Evolutionary conservation across 208 protist species (phyloP).

Genomic region (Trypanosomatidae sp.): DNA sequence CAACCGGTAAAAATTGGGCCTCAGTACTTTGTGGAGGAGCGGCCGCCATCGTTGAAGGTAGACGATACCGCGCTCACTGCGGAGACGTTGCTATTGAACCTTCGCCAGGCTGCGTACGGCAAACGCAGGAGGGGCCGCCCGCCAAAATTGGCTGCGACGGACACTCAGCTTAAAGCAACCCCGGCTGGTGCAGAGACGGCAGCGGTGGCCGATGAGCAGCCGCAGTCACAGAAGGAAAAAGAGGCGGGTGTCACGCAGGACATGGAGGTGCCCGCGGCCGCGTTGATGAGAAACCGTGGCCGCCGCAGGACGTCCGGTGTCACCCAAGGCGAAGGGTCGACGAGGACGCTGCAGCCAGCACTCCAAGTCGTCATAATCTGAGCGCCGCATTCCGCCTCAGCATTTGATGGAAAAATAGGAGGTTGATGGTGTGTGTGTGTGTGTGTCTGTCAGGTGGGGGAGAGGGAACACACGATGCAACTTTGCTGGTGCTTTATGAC

Average conservation of each 20-base stretch:
- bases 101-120: neutral
- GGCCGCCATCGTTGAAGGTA: slow-evolving; percentile 5
- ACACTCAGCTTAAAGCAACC: neutral
- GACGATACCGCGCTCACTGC: slow-evolving; percentile 1
- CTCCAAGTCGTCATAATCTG: slow-evolving; percentile 22
- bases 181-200: neutral
- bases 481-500: neutral
- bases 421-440: neutral
- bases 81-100: slow-evolving; percentile 5
- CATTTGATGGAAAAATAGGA: neutral
- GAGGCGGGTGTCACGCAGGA: neutral
- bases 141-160: neutral
- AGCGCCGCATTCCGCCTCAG: neutral
- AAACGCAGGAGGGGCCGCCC: neutral
- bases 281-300: neutral
- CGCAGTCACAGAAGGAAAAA: neutral
- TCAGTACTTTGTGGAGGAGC: slow-evolving; percentile 16
- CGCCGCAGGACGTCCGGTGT: neutral
- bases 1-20: neutral
- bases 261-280: neutral
- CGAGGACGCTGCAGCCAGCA: neutral
- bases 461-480: neutral
- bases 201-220: neutral
- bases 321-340: neutral
- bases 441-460: neutral